A percentile compares a stretch with the other conserved stretches of the same genome.
phyloP scores from a whole-genome alignment of 305 asterid species.

The Coffea humblotiana region DNA sequence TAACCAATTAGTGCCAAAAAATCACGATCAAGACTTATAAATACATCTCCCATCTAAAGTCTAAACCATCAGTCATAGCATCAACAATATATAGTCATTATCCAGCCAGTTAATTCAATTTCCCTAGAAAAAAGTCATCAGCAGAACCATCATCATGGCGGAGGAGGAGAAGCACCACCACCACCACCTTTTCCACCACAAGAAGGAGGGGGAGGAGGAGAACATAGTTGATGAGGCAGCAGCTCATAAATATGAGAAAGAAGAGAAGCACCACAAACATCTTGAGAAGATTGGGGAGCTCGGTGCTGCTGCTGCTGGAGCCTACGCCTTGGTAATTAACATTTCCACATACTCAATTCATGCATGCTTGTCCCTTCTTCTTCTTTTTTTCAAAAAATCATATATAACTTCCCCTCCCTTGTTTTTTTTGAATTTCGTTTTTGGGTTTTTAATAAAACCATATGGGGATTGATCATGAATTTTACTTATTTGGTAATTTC shows the following conservation, averaged over 20 bases:
- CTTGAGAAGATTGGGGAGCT: constrained; percentile 52
- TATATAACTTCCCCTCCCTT: not conserved
- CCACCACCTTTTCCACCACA: constrained; percentile 20
- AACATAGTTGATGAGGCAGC: not conserved
- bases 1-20: not conserved
- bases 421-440: not conserved
- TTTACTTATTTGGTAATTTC: no score
- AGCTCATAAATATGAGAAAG: constrained; percentile 34
- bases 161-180: constrained; percentile 19
- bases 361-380: not conserved
- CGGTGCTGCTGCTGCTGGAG: constrained; percentile 54
- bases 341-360: not conserved
- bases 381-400: no score
- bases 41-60: not conserved
- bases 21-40: not conserved
- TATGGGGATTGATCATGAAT: not conserved
- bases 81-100: not conserved
- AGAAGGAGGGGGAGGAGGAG: constrained; percentile 9
- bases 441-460: not conserved
- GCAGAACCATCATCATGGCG: not conserved
- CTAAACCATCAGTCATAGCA: not conserved
- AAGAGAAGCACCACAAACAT: constrained; percentile 49
- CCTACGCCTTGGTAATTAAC: constrained; percentile 48
- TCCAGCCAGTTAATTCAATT: no score
- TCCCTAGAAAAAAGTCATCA: no score